phyloP scores from a whole-genome alignment of 306 rosid genomes.

The Astragalus membranaceus region DNA sequence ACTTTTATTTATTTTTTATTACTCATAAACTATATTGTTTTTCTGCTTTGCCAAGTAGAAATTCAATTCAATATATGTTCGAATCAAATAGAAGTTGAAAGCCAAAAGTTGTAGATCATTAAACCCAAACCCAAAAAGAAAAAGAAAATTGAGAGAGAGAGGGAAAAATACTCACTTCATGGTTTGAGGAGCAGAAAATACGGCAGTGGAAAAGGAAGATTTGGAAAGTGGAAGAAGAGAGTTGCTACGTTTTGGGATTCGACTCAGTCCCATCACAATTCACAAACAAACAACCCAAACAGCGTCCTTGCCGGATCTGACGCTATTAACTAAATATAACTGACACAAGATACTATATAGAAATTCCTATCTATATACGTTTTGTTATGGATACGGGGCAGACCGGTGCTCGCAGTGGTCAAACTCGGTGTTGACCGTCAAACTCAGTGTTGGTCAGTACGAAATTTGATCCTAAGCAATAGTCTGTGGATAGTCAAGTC shows the following conservation, averaged over 20 bases:
- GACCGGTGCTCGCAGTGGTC: too few species aligned
- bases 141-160: background rate
- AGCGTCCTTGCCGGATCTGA: constrained; percentile 43
- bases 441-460: too few species aligned
- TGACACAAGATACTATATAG: background rate
- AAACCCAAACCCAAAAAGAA: background rate
- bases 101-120: background rate
- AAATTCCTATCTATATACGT: background rate
- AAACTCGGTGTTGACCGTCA: too few species aligned
- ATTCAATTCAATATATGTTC: background rate
- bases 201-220: constrained; percentile 6
- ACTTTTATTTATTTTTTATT: too few species aligned
- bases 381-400: too few species aligned
- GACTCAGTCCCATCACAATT: constrained; percentile 23
- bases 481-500: too few species aligned
- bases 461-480: too few species aligned
- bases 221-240: constrained; percentile 25
- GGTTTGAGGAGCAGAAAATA: constrained; percentile 30
- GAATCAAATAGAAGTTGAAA: background rate
- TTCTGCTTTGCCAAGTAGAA: too few species aligned
- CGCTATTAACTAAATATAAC: constrained; percentile 13
- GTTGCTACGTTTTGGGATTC: constrained; percentile 12
- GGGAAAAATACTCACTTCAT: constrained; percentile 47
- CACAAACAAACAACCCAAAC: background rate
- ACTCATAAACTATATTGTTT: too few species aligned